Evolutionary conservation across 129 eudicot species (phyloP).

Genomic region (Lactuca sativa): DNA sequence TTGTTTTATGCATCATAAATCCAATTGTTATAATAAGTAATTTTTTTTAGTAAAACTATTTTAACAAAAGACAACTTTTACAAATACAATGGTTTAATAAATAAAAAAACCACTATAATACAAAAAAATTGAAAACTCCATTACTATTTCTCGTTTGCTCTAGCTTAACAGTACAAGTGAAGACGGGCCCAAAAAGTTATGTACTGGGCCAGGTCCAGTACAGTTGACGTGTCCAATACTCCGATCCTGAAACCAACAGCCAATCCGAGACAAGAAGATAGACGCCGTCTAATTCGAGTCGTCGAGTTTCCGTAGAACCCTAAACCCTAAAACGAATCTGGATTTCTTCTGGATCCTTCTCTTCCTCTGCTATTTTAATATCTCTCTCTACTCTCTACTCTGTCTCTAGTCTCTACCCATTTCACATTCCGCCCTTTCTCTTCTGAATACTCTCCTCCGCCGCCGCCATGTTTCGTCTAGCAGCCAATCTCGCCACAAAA

Average conservation of each 20-base stretch:
- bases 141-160: slow-evolving; percentile 2
- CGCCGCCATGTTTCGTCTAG: slow-evolving; percentile 53
- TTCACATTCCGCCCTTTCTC: slow-evolving; percentile 6
- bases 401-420: background rate
- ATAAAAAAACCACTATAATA: too few species aligned
- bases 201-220: slow-evolving; percentile 8
- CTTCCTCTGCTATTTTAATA: background rate
- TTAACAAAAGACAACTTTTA: too few species aligned
- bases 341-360: slow-evolving; percentile 49
- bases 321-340: slow-evolving; percentile 49
- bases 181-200: background rate
- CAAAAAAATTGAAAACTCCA: background rate
- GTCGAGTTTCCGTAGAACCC: slow-evolving; percentile 44
- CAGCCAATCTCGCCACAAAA: slow-evolving; percentile 52
- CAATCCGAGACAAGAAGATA: background rate
- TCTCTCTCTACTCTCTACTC: background rate
- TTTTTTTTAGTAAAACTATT: too few species aligned
- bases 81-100: too few species aligned
- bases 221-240: slow-evolving; percentile 5
- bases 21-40: too few species aligned
- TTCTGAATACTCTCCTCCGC: background rate
- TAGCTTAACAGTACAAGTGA: background rate
- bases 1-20: too few species aligned
- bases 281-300: slow-evolving; percentile 23
- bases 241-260: slow-evolving; percentile 7